A percentile compares a stretch with the other conserved stretches of the same genome.
Evolutionary conservation across 2,329 filamentous ascomycete species (phyloP).

Genomic region (Arthrobotrys entomopaga): DNA sequence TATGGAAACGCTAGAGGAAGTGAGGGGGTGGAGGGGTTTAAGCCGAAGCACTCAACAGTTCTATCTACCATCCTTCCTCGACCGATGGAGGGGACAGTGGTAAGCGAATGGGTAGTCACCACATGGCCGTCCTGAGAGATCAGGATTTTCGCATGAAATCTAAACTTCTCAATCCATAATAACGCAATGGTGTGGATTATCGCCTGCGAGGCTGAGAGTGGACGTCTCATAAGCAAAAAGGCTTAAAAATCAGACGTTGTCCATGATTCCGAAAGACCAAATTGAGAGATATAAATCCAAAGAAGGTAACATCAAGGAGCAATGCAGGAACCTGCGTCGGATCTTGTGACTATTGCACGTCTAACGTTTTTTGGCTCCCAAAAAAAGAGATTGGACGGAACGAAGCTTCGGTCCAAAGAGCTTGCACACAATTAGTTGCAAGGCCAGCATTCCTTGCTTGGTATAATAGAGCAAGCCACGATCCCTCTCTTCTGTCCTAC

Average conservation of each 20-base stretch:
- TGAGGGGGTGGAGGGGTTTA: background rate
- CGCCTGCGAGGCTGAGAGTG: background rate
- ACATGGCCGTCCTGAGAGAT: slow-evolving; percentile 42
- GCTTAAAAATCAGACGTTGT: slow-evolving; percentile 14
- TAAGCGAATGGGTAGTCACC: slow-evolving; percentile 53
- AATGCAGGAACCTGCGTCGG: slow-evolving; percentile 52
- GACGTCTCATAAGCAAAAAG: slow-evolving; percentile 1
- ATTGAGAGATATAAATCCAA: slow-evolving; percentile 26
- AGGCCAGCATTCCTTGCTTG: slow-evolving; percentile 11
- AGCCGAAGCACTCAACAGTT: slow-evolving; percentile 7
- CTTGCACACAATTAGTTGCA: slow-evolving; percentile 3
- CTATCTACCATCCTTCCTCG: slow-evolving; percentile 22
- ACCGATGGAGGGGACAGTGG: slow-evolving; percentile 13
- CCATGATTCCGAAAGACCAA: background rate
- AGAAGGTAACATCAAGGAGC: background rate
- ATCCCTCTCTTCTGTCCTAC: slow-evolving; percentile 6
- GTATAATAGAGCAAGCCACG: slow-evolving; percentile 35
- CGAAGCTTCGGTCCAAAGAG: slow-evolving; percentile 12
- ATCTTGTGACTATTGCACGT: slow-evolving; percentile 48
- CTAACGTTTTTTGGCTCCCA: slow-evolving; percentile 15
- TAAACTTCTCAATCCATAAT: background rate
- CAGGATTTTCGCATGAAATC: slow-evolving; percentile 20
- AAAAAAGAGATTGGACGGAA: background rate
- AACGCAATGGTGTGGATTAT: background rate
- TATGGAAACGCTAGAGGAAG: background rate